These are phyloP conservation scores for Globisporangium solare DNA, from an alignment of 352 stramenopile genomes.

Conservation along the genomic window DNA sequence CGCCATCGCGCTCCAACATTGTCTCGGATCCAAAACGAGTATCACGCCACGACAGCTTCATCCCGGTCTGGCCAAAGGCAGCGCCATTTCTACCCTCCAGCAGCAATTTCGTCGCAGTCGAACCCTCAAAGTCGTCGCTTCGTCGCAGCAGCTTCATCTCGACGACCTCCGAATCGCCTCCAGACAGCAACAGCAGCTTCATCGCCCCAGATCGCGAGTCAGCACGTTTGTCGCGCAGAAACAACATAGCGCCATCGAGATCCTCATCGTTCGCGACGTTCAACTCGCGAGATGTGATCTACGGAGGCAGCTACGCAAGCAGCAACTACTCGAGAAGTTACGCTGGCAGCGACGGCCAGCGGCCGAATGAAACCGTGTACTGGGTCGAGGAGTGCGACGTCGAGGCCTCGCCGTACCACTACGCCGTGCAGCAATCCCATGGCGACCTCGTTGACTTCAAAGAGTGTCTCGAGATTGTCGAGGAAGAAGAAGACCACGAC, in stretches of 20 bases:
- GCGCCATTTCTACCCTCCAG: no score
- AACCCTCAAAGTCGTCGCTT: no score
- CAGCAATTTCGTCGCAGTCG: no score
- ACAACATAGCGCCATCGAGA: no score
- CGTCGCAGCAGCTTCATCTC: no score
- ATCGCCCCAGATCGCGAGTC: no score
- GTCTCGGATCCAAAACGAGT: not conserved
- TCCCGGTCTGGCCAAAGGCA: no score
- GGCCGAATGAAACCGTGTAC: not conserved
- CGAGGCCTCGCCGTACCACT: not conserved
- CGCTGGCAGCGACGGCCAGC: not conserved
- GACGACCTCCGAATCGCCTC: no score
- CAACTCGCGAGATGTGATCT: not conserved
- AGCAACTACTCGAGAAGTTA: not conserved
- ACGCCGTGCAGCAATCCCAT: not conserved
- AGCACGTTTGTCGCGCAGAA: no score
- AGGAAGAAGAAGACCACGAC: not conserved
- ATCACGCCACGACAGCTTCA: no score
- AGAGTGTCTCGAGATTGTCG: not conserved
- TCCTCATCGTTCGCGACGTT: no score
- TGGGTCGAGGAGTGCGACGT: conserved; percentile 22
- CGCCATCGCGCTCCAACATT: not conserved
- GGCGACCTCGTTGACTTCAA: not conserved
- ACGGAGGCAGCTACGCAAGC: not conserved
- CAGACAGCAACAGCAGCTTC: no score